Percentiles rank a stretch among this genome's conserved stretches.
phyloP scores from a whole-genome alignment of 305 asterid genomes.

The Fraxinus velutina region DNA sequence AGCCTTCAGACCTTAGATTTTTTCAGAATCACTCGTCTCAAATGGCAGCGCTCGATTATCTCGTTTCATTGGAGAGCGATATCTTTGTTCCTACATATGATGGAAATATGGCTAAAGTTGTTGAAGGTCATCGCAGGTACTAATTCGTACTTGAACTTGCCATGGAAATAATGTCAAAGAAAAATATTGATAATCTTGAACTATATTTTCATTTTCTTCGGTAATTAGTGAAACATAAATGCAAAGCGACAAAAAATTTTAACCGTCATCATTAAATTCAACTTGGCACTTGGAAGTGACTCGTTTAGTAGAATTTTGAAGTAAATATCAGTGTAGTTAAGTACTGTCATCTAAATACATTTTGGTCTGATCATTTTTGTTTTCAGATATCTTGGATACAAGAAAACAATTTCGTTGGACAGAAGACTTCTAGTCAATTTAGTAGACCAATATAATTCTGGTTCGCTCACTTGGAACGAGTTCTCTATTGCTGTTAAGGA shows the following conservation, averaged over 20 bases:
- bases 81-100: constrained; percentile 78
- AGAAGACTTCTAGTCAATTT: constrained; percentile 54
- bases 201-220: not conserved
- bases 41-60: constrained; percentile 44
- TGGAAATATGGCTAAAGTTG: constrained; percentile 89
- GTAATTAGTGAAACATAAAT: not conserved
- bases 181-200: not conserved
- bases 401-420: constrained; percentile 64
- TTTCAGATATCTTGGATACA: constrained; percentile 66
- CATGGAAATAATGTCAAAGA: not conserved
- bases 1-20: constrained; percentile 58
- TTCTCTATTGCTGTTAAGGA: constrained; percentile 63
- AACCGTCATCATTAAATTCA: not conserved
- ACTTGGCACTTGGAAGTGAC: not conserved
- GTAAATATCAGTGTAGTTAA: not conserved
- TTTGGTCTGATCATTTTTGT: not conserved
- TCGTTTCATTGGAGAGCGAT: constrained; percentile 76
- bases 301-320: not conserved
- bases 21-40: constrained; percentile 63
- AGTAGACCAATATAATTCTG: constrained; percentile 49
- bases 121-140: constrained; percentile 89
- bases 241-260: not conserved
- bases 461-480: constrained; percentile 60
- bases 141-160: not conserved
- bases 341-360: not conserved